These are phyloP conservation scores for Verticillium nubilum DNA, from an alignment of 2,329 filamentous ascomycete species.

Conservation along the genomic window DNA sequence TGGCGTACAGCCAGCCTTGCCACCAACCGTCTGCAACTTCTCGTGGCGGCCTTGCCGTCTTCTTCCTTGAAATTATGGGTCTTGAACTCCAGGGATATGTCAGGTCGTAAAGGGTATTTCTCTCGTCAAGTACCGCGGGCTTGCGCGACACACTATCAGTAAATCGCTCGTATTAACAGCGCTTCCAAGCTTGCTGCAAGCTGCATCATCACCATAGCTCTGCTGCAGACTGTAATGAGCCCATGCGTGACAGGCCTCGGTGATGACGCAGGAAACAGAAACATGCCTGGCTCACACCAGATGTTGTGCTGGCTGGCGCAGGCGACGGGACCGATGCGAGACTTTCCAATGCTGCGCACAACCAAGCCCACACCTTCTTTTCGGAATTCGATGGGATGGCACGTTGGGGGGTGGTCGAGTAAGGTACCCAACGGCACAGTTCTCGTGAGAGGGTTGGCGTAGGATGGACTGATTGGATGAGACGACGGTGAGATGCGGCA, in stretches of 20 bases:
- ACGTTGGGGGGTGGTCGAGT: not conserved
- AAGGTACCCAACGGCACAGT: not conserved
- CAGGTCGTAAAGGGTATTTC: not conserved
- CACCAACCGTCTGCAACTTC: not conserved
- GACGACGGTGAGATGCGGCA: conserved; percentile 3
- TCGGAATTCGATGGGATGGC: not conserved
- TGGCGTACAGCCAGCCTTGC: not conserved
- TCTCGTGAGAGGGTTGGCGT: conserved; percentile 7
- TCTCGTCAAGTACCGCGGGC: not conserved
- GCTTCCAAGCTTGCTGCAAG: not conserved
- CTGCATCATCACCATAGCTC: not conserved
- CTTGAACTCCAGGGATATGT: not conserved
- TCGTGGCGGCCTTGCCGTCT: not conserved
- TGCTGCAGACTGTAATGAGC: not conserved
- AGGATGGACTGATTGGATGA: conserved; percentile 3
- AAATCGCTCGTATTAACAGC: not conserved
- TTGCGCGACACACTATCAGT: not conserved
- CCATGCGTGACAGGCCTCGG: not conserved
- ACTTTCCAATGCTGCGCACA: not conserved
- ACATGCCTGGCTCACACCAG: not conserved
- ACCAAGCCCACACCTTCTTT: not conserved
- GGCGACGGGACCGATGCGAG: not conserved
- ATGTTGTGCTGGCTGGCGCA: not conserved
- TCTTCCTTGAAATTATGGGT: not conserved
- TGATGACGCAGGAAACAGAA: not conserved